Conservation (phyloP, 345 rosid genomes). For the Alliaria petiolata region DNA sequence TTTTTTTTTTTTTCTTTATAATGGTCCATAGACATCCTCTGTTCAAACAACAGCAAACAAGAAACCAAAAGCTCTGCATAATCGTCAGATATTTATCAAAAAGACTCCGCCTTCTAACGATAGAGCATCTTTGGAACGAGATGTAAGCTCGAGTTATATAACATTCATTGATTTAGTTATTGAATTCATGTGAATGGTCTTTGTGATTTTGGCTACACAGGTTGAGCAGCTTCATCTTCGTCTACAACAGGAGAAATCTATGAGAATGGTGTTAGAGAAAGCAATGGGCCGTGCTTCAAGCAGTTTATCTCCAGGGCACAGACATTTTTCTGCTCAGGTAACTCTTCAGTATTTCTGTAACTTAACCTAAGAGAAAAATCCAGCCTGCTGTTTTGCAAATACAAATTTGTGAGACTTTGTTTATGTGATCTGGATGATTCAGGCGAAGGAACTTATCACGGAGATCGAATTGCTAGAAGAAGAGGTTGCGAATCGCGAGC, state of each 20-base stretch:
- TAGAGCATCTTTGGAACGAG: slow-evolving; percentile 71
- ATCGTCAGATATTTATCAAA: slow-evolving; percentile 16
- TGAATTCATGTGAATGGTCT: background rate
- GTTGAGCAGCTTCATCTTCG: slow-evolving; percentile 75
- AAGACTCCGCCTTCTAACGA: slow-evolving; percentile 40
- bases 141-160: slow-evolving; percentile 43
- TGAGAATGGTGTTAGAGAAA: slow-evolving; percentile 70
- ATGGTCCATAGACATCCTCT: slow-evolving; percentile 44
- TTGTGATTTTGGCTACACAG: slow-evolving; percentile 39
- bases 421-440: slow-evolving; percentile 20
- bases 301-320: slow-evolving; percentile 89
- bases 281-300: slow-evolving; percentile 91
- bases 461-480: slow-evolving; percentile 86
- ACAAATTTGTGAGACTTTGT: background rate
- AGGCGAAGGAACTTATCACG: slow-evolving; percentile 74
- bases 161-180: background rate
- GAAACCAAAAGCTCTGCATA: slow-evolving; percentile 45
- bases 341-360: background rate
- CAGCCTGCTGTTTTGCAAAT: background rate
- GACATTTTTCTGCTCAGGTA: slow-evolving; percentile 77
- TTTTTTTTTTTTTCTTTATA: background rate
- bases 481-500: slow-evolving; percentile 77
- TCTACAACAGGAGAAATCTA: slow-evolving; percentile 77
- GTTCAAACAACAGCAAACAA: slow-evolving; percentile 35
- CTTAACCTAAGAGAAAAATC: background rate